Evolutionary conservation across 1,284 basidiomycete species (phyloP), one percentile per base, ranked within the genome.

Genomic region (Ceratorhiza oryzae-sativae): DNA sequence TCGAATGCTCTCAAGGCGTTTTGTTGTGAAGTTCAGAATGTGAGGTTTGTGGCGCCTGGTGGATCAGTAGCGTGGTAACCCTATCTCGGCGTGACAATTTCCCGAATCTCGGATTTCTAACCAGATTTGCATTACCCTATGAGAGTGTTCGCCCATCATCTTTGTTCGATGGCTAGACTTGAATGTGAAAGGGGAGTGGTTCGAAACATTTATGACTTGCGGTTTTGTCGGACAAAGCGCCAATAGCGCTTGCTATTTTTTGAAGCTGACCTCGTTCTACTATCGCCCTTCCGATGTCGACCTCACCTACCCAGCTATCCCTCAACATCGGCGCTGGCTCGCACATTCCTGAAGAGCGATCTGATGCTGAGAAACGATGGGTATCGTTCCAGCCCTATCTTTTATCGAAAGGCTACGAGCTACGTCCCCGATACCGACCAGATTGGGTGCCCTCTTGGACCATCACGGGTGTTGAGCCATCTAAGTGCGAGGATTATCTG

Each of bases 371-470:
- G 34, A 10, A 60, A 39, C 30, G 58, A 12, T 61, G 59, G 59
- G 41, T 39, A 2, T 42, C 59, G 5, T 61, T 45, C 13, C 59
- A 61, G 20, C 59, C 59, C 5, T 61, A 61, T 23, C 23, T 61
- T 12, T 39, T 45, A 4, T 9, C 36, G n/a, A 61, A 61, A 45
- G 59, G 59, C 4, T 61, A 61, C 39, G 15, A 25, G 4, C 23
- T 61, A 18, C 59, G 59, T 5, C 59, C 59, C 20, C 4, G 59
- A 3, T 61, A 61, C 30, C 59, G n/a, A 45, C 59, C 34, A 25
- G 36, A 45, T 13, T 61, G 59, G 59, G 39, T 61, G 12, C 59
- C 59, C 20, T 61, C 59, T 6, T 61, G 59, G 59, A 32, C 36
- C 5, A 61, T 3, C 39, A 61, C 36, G n/a, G 20, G 39, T 23